These are phyloP conservation scores for Ophiostoma quercus DNA, from an alignment of 2,329 filamentous ascomycete species.

Conservation along the genomic window DNA sequence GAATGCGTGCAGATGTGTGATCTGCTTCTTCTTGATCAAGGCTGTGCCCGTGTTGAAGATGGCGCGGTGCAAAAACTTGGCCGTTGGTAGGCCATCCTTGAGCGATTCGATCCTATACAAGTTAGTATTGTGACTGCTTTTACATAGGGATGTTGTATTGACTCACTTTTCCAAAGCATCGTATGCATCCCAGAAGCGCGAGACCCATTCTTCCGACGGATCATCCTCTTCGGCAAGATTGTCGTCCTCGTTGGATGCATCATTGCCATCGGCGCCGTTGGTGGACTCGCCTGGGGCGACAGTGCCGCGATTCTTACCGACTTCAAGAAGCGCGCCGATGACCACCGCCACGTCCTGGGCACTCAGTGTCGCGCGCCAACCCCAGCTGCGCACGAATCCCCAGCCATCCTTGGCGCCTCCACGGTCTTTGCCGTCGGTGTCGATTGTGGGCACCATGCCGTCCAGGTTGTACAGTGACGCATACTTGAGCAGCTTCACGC, in stretches of 20 bases:
- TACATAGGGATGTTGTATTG: too few species aligned
- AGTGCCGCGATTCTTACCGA: constrained; percentile 57
- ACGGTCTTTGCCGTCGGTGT: constrained; percentile 63
- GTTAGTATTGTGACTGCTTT: neutral
- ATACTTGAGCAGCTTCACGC: constrained; percentile 82
- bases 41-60: constrained; percentile 91
- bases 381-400: constrained; percentile 97
- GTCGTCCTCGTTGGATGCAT: constrained; percentile 42
- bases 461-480: constrained; percentile 90
- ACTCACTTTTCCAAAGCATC: constrained; percentile 63
- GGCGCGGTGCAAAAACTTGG: constrained; percentile 83
- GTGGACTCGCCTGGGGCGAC: constrained; percentile 31
- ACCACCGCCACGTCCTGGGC: constrained; percentile 93
- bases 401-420: constrained; percentile 80
- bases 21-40: constrained; percentile 87
- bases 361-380: constrained; percentile 89
- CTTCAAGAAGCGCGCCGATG: constrained; percentile 85
- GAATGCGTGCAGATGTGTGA: constrained; percentile 86
- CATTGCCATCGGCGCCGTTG: constrained; percentile 36
- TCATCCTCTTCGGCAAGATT: constrained; percentile 36
- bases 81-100: constrained; percentile 70
- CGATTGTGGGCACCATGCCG: constrained; percentile 77
- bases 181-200: constrained; percentile 66
- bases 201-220: constrained; percentile 55
- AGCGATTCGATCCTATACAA: constrained; percentile 64